Conservation (phyloP, 352 stramenopile genomes). For the Phytophthora hibernalis region DNA sequence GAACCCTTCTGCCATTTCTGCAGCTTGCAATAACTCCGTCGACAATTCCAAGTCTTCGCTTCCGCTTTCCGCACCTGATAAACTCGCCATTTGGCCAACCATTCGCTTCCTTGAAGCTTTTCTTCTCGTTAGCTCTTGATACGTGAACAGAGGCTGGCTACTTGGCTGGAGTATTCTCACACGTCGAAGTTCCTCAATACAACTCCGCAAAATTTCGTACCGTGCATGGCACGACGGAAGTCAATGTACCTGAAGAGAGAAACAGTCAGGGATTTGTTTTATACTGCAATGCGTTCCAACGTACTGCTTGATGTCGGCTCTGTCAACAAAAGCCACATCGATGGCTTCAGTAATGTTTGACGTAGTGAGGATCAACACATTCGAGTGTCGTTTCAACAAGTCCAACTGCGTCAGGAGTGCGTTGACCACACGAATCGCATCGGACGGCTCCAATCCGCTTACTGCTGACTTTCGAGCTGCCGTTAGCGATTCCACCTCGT, state of each 20-base stretch:
- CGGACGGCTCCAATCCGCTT: constrained; percentile 86
- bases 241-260: constrained; percentile 57
- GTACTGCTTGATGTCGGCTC: constrained; percentile 94
- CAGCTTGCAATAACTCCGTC: constrained; percentile 42
- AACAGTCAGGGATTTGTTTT: neutral
- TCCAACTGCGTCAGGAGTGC: constrained; percentile 92
- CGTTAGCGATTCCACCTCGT: constrained; percentile 94
- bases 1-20: constrained; percentile 64
- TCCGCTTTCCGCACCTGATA: constrained; percentile 1
- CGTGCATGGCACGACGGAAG: constrained; percentile 65
- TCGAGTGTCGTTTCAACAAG: constrained; percentile 79
- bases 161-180: constrained; percentile 64
- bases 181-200: constrained; percentile 82
- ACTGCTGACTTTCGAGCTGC: constrained; percentile 75
- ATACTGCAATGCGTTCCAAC: constrained; percentile 14
- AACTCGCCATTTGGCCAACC: constrained; percentile 49
- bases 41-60: constrained; percentile 41
- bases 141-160: constrained; percentile 29
- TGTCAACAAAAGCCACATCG: constrained; percentile 93
- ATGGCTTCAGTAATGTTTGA: constrained; percentile 94
- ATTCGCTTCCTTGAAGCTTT: constrained; percentile 45
- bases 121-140: constrained; percentile 34
- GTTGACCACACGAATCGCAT: constrained; percentile 94
- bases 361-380: constrained; percentile 94
- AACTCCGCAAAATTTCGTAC: constrained; percentile 87